These are phyloP conservation scores for Berkeleyomyces basicola DNA, from an alignment of 2,329 filamentous ascomycete genomes.

Conservation along the genomic window DNA sequence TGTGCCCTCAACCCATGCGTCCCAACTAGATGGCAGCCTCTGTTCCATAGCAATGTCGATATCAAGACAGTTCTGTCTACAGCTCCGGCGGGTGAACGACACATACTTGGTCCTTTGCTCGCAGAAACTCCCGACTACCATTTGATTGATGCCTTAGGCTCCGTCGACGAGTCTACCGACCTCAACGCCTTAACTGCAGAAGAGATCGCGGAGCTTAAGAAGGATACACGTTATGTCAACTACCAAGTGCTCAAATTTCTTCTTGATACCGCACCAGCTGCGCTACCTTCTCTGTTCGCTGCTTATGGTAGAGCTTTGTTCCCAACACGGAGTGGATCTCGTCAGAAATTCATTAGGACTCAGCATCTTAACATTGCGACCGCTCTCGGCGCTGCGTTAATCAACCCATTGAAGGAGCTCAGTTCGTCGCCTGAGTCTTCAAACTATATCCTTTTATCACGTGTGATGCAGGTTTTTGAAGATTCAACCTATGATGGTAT, in stretches of 20 bases:
- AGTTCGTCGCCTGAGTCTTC: conserved; percentile 26
- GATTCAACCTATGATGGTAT: conserved; percentile 61
- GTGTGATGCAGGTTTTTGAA: conserved; percentile 60
- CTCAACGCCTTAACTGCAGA: background rate
- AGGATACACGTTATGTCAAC: conserved; percentile 43
- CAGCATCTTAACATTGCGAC: conserved; percentile 40
- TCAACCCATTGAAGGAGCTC: conserved; percentile 29
- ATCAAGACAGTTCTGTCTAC: conserved; percentile 1
- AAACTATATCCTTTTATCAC: conserved; percentile 66
- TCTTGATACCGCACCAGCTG: conserved; percentile 60
- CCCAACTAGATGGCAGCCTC: conserved; percentile 46
- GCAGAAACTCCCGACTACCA: conserved; percentile 9
- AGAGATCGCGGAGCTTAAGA: background rate
- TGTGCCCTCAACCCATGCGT: conserved; percentile 57
- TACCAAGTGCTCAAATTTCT: conserved; percentile 61
- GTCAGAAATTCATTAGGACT: conserved; percentile 42
- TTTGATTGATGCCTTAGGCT: conserved; percentile 14
- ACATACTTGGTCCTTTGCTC: background rate
- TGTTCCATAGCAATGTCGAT: conserved; percentile 15
- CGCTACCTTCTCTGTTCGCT: conserved; percentile 74
- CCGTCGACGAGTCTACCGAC: conserved; percentile 18
- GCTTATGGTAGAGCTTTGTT: conserved; percentile 69
- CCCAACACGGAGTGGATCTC: conserved; percentile 41
- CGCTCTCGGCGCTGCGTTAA: conserved; percentile 53
- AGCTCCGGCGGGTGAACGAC: conserved; percentile 1